Percentiles rank a stretch among this genome's conserved stretches.
These are phyloP conservation scores for Carex kokanica DNA, from an alignment of 176 grass and related monocot genomes.

Conservation along the genomic window DNA sequence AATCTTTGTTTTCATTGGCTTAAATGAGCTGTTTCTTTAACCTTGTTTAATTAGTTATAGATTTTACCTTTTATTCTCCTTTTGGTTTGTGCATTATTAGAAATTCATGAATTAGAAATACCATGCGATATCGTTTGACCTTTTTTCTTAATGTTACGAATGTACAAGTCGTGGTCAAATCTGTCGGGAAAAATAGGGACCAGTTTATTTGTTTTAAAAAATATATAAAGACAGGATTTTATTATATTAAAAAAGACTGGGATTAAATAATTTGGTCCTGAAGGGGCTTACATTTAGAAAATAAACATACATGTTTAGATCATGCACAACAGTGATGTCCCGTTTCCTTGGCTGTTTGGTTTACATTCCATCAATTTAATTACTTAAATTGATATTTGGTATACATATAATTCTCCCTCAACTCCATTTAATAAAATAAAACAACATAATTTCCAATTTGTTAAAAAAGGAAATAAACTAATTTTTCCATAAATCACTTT, in stretches of 20 bases:
- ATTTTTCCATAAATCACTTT: neutral
- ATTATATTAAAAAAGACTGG: neutral
- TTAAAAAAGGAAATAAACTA: neutral
- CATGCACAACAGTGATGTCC: neutral
- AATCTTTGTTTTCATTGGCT: conserved; percentile 28
- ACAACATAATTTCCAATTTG: neutral
- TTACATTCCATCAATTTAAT: neutral
- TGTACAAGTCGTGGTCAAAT: neutral
- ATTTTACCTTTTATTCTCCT: conserved; percentile 10
- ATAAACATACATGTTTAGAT: neutral
- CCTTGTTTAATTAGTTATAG: conserved; percentile 27
- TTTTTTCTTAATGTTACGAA: conserved; percentile 3
- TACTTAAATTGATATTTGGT: neutral
- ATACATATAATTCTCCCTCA: neutral
- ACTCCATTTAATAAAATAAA: neutral
- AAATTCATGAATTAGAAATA: neutral
- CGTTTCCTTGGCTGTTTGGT: neutral
- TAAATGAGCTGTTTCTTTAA: conserved; percentile 29
- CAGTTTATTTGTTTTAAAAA: neutral
- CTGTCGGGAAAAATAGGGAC: neutral
- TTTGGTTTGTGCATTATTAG: neutral
- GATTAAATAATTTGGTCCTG: neutral
- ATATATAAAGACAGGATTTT: no score
- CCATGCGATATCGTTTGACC: neutral
- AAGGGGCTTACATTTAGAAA: neutral